Conservation (phyloP, 768 basidiomycete genomes). For the Leucosporidium scottii region DNA sequence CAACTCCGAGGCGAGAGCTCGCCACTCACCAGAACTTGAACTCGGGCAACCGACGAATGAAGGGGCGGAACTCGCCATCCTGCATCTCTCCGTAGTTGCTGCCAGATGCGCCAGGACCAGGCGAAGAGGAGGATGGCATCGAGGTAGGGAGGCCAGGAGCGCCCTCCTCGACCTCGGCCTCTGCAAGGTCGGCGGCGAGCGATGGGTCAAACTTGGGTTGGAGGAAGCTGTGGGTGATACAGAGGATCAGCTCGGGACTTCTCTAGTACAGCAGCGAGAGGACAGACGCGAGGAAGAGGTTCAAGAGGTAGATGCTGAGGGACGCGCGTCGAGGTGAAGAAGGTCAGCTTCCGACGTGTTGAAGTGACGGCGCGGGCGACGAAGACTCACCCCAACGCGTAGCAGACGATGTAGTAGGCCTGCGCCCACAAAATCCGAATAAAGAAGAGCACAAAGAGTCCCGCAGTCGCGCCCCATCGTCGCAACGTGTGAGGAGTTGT, state of each 20-base stretch:
- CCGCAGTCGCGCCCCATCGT: slow-evolving; percentile 75
- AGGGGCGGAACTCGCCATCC: slow-evolving; percentile 96
- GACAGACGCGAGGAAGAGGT: slow-evolving; percentile 70
- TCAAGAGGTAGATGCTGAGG: slow-evolving; percentile 35
- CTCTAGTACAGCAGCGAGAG: too few relatives aligned
- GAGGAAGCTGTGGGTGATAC: slow-evolving; percentile 52
- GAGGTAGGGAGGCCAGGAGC: slow-evolving; percentile 50
- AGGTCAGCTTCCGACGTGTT: not conserved
- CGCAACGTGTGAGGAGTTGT: slow-evolving; percentile 84
- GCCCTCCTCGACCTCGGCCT: slow-evolving; percentile 92
- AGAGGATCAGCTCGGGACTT: too few relatives aligned
- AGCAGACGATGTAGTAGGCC: slow-evolving; percentile 45
- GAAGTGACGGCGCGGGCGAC: not conserved
- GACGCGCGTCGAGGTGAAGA: not conserved
- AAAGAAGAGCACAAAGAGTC: slow-evolving; percentile 65
- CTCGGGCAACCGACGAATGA: slow-evolving; percentile 88
- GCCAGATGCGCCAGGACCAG: slow-evolving; percentile 22
- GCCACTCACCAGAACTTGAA: slow-evolving; percentile 80
- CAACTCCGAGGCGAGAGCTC: not conserved
- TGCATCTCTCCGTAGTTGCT: slow-evolving; percentile 39
- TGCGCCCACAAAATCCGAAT: slow-evolving; percentile 79
- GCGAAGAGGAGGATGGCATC: not conserved
- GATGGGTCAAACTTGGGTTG: slow-evolving; percentile 98
- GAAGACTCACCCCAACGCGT: slow-evolving; percentile 33
- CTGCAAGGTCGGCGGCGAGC: slow-evolving; percentile 81